Base-by-base conservation (phyloP, 257 asterid genomes). In the Capsicum chinense region DNA sequence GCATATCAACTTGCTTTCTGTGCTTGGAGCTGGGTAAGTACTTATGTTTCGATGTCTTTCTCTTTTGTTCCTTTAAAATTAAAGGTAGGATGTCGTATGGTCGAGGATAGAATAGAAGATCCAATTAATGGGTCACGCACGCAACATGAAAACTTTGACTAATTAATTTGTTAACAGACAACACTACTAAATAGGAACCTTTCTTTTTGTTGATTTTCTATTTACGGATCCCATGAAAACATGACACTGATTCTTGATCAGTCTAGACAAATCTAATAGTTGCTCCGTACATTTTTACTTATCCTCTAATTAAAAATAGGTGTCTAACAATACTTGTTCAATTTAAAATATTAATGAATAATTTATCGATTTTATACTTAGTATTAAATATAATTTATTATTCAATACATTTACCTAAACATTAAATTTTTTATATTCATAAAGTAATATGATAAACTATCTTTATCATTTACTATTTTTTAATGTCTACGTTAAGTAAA, bases 1-100 rank as follows among this genome's bases (percentile, higher is more conserved):
- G 85, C 85, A 71, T 83, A 56, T 35, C 63, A 70, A 48, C 73
- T 83, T 11, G 85, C 82, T 47, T 83, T 71, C 85, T 83, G 56
- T 71, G 81, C 33, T 15, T 70, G 73, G 85, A 83, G 82, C 54
- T 83, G 73, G 82, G 73, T 70, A 70, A 70, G 50, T 7, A 69
- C 3, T 42, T 39, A 39, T 39, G 42, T 39, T 39, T 39, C 42
- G 5, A 39, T 39, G 3, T 39, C 4, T 39, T 39, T 39, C 42
- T 39, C 42, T 39, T 39, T 39, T 47, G 13, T 7, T 80, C 6
- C 69, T 39, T 39, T 39, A 39, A 9, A 50, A 9, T 63, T 63
- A 63, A 21, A 10, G 69, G 2, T 63, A 10, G 42, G 42, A 63
- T 9, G 69, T 13, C 37, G 35, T 17, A 10, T 59, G 66, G 33